Conservation (phyloP, 2,329 filamentous ascomycete genomes). For the Pestalotiopsis sp. region DNA sequence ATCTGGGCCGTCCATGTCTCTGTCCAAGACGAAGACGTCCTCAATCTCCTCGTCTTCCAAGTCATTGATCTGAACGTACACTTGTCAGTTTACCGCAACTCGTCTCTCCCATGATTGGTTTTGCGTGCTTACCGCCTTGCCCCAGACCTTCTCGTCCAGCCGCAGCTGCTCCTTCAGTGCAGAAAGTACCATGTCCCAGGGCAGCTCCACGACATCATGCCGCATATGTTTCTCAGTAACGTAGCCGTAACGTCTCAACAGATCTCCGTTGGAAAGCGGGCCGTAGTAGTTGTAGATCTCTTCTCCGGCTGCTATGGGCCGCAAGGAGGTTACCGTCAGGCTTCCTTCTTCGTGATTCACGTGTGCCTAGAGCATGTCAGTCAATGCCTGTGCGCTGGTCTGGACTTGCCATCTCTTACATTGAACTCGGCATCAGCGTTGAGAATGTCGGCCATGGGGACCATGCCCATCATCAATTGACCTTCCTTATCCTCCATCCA, state of each 20-base stretch:
- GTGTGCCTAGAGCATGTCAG: slow-evolving; percentile 43
- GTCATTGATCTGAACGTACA: slow-evolving; percentile 34
- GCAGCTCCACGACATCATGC: slow-evolving; percentile 83
- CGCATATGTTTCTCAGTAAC: slow-evolving; percentile 76
- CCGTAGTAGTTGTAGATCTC: slow-evolving; percentile 92
- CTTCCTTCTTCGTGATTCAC: slow-evolving; percentile 55
- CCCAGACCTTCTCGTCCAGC: slow-evolving; percentile 39
- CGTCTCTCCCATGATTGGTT: background rate
- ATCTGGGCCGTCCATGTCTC: slow-evolving; percentile 54
- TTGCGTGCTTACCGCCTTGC: slow-evolving; percentile 41
- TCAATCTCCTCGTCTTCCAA: slow-evolving; percentile 71
- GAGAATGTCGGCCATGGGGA: slow-evolving; percentile 86
- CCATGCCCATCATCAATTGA: slow-evolving; percentile 75
- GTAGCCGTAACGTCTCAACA: slow-evolving; percentile 85
- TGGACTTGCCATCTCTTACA: slow-evolving; percentile 43
- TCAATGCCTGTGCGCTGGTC: background rate
- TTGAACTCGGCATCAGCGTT: slow-evolving; percentile 91
- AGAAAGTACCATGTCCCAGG: slow-evolving; percentile 59
- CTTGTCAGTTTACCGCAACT: slow-evolving; percentile 23
- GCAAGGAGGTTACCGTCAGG: slow-evolving; percentile 73
- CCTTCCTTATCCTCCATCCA: slow-evolving; percentile 67
- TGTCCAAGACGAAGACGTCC: slow-evolving; percentile 72
- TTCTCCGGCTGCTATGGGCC: slow-evolving; percentile 68
- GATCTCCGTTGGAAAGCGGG: slow-evolving; percentile 78
- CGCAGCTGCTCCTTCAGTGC: slow-evolving; percentile 43